Conservation (phyloP, 495 filamentous ascomycete species). For the Penicillium waksmanii region DNA sequence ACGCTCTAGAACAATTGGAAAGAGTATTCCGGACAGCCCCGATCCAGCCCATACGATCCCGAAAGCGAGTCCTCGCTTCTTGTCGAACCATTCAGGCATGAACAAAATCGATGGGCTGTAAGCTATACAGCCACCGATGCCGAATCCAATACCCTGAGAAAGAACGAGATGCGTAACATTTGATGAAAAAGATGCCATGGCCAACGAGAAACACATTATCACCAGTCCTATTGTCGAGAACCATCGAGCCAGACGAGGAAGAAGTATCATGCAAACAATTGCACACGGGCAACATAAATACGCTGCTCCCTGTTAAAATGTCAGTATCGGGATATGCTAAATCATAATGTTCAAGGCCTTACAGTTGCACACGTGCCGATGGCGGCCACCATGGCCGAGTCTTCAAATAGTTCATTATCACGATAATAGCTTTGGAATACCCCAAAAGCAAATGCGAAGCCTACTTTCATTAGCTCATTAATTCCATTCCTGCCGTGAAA, state of each 20-base stretch:
- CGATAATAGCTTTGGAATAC: conserved; percentile 39
- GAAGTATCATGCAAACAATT: conserved; percentile 27
- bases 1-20: conserved; percentile 54
- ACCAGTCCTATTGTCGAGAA: conserved; percentile 26
- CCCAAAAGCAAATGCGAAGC: conserved; percentile 31
- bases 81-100: conserved; percentile 58
- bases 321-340: neutral
- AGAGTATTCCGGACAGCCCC: conserved; percentile 39
- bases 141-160: conserved; percentile 55
- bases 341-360: conserved; percentile 6
- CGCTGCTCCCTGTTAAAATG: conserved; percentile 21
- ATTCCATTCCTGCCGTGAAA: neutral
- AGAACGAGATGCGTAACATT: conserved; percentile 51
- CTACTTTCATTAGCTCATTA: conserved; percentile 2
- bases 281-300: conserved; percentile 27
- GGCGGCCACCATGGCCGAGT: conserved; percentile 43
- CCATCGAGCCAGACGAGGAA: conserved; percentile 25
- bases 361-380: conserved; percentile 56
- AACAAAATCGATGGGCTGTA: conserved; percentile 53
- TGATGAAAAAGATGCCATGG: conserved; percentile 48
- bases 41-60: conserved; percentile 55
- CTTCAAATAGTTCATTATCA: conserved; percentile 26
- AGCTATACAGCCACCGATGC: conserved; percentile 49
- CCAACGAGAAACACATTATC: conserved; percentile 44
- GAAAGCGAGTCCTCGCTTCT: conserved; percentile 51